Evolutionary conservation across 2,329 filamentous ascomycete species (phyloP).

Genomic region (Pestalotiopsis sp.): DNA sequence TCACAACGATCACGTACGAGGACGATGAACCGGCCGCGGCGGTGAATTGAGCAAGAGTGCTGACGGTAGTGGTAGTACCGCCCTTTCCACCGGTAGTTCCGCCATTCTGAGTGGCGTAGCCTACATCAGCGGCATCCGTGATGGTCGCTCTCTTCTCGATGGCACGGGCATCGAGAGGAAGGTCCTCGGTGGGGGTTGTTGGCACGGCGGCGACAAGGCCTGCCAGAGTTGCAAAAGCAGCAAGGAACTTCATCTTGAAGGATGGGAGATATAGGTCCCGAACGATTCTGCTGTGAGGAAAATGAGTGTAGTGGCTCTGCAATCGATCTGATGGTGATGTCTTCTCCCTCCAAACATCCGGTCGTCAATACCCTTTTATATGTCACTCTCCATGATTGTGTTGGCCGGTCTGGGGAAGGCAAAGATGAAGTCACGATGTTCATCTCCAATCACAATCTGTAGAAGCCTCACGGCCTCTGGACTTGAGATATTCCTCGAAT

Average conservation of each 20-base stretch:
- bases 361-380: background rate
- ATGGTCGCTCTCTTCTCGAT: conserved; percentile 24
- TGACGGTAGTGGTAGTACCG: conserved; percentile 57
- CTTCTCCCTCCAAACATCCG: background rate
- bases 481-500: conserved; percentile 10
- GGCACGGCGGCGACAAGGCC: conserved; percentile 21
- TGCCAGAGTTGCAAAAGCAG: conserved; percentile 19
- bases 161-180: conserved; percentile 14
- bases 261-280: background rate
- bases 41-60: conserved; percentile 50
- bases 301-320: background rate
- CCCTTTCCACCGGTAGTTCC: conserved; percentile 54
- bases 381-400: background rate
- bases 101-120: conserved; percentile 21
- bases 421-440: background rate
- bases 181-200: conserved; percentile 14
- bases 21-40: conserved; percentile 48
- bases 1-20: conserved; percentile 46
- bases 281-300: background rate
- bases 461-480: background rate
- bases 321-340: background rate
- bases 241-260: conserved; percentile 22
- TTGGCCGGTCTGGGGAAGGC: background rate
- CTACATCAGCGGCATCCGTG: conserved; percentile 23
- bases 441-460: background rate